These are phyloP conservation scores for Nyssa sinensis DNA, from an alignment of 148 eudicot genomes.

Conservation along the genomic window DNA sequence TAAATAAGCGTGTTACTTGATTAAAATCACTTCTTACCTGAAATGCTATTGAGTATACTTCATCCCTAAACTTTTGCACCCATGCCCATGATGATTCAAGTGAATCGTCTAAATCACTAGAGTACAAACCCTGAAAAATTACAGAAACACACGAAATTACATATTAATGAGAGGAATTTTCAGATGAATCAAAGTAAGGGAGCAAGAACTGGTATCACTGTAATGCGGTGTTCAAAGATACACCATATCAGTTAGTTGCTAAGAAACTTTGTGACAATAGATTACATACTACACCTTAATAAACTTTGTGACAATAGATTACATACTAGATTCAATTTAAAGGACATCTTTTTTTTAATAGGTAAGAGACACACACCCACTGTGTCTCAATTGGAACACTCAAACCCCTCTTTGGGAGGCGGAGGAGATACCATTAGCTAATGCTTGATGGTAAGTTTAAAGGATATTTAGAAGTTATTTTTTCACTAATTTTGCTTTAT, in stretches of 20 bases:
- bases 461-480: neutral
- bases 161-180: neutral
- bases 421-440: too few relatives aligned
- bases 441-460: too few relatives aligned
- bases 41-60: constrained; percentile 74
- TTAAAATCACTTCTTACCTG: constrained; percentile 48
- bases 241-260: neutral
- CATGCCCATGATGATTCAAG: constrained; percentile 78
- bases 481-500: neutral
- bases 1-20: constrained; percentile 13
- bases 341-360: too few relatives aligned
- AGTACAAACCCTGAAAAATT: constrained; percentile 58
- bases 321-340: neutral
- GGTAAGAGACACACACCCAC: too few relatives aligned
- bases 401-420: too few relatives aligned
- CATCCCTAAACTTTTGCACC: constrained; percentile 76
- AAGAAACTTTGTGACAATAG: too few relatives aligned
- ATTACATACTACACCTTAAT: too few relatives aligned
- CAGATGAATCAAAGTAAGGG: neutral
- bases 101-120: constrained; percentile 56
- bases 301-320: neutral
- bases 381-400: too few relatives aligned
- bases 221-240: neutral
- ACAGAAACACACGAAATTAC: constrained; percentile 4
- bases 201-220: neutral